Evolutionary conservation across 345 rosid genomes (phyloP), one percentile per base, ranked within the genome.

Genomic region (Populus deltoides): DNA sequence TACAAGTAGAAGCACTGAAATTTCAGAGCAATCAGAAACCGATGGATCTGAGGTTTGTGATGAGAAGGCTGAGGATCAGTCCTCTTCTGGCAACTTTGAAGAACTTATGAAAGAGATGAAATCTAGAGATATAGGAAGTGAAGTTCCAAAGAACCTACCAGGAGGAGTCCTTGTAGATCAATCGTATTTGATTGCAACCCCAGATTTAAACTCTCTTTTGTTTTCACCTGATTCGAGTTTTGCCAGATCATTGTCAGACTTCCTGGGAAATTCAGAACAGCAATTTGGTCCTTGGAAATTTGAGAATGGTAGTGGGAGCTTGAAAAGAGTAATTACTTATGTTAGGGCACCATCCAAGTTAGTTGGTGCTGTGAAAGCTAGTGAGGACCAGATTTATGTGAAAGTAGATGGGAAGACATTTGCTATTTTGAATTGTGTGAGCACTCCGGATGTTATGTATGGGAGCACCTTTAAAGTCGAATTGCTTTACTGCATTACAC

Each of bases 91-190:
- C 80, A 85, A 89, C 59, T 95, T 93, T 79, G 91, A 86, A 81
- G 93, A 93, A 79, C 70, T 83, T 4, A 81, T 93, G 83, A 91
- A 86, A 82, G 77, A 69, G 6, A 78, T 91, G 91, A 92, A 89
- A 86, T 84, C 93, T 4, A 90, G 81, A 78, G 97, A 91, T 84
- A 87, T 80, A 73, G 94, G 81, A 70, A 81, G 70, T 77, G 99
- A 93, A 81, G 53, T 75, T 73, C 99, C 97, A 10, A 73, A 88
- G 78, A 87, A 86, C 87, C 86, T 96, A 81, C 82, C 98, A 1
- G 99, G 99, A 66, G 99, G 98, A 77, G 85, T 93, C 55, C 88
- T 96, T 78, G 75, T 93, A 6, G 98, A 96, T 36, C 94, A 93
- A 78, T 77, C 86, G 36, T 93, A 88, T 82, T 74, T 86, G 82